Evolutionary conservation across 2,329 filamentous ascomycete species (phyloP).

Genomic region (Monosporascus sp.): DNA sequence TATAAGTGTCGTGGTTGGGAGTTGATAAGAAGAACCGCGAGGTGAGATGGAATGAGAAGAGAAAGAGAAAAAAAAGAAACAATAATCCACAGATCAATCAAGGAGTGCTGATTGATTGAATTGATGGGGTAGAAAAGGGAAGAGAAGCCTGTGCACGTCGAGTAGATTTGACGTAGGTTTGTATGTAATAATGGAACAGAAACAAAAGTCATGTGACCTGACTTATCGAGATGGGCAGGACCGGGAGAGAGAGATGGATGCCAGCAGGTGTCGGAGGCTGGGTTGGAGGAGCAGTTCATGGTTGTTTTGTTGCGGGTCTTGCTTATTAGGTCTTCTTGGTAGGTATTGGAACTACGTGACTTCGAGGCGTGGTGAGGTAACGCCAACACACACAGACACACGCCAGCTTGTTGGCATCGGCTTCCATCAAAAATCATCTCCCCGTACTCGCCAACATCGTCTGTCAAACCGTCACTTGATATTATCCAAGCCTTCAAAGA

Average conservation of each 20-base stretch:
- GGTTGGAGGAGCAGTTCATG: not conserved
- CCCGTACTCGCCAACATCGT: not conserved
- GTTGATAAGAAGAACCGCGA: not conserved
- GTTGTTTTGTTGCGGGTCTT: not conserved
- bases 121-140: conserved; percentile 14
- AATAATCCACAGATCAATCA: conserved; percentile 11
- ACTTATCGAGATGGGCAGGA: not conserved
- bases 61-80: conserved; percentile 8
- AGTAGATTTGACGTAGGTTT: conserved; percentile 2
- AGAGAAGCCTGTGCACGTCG: conserved; percentile 17
- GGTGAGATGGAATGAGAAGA: conserved; percentile 2
- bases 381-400: conserved; percentile 13
- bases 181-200: conserved; percentile 1
- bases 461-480: not conserved
- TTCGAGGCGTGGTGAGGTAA: conserved; percentile 13
- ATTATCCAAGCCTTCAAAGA: too few relatives aligned
- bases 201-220: not conserved
- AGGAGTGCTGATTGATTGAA: not conserved
- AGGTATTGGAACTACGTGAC: conserved; percentile 4
- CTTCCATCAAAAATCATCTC: conserved; percentile 6
- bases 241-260: not conserved
- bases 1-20: not conserved
- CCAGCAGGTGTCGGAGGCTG: not conserved
- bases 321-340: conserved; percentile 1
- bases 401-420: conserved; percentile 4